These are phyloP conservation scores for Yarrowia keelungensis DNA, from an alignment of 805 yeast species.

Conservation along the genomic window DNA sequence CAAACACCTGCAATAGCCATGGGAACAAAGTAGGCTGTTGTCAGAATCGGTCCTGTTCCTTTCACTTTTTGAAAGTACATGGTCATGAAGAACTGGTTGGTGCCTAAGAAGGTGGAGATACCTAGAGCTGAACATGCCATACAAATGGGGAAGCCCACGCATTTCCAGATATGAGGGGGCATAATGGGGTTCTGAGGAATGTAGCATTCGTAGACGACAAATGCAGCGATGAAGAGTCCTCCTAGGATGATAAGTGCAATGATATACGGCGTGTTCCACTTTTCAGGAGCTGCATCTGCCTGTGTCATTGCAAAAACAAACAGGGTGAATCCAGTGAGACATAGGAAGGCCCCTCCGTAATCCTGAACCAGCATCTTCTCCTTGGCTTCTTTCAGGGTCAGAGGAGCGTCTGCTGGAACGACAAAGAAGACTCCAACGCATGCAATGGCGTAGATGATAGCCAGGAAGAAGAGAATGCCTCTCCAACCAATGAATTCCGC, in stretches of 20 bases:
- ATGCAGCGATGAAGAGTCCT: constrained; percentile 48
- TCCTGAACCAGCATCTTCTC: constrained; percentile 50
- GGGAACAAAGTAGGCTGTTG: constrained; percentile 56
- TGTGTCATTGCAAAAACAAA: constrained; percentile 57
- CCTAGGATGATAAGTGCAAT: constrained; percentile 56
- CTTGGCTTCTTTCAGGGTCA: constrained; percentile 45
- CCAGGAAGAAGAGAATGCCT: constrained; percentile 53
- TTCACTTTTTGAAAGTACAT: constrained; percentile 55
- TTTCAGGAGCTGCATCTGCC: constrained; percentile 52
- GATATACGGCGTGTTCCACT: constrained; percentile 59
- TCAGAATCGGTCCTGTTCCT: constrained; percentile 52
- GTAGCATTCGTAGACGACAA: constrained; percentile 53
- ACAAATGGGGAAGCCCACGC: constrained; percentile 52
- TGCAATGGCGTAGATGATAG: constrained; percentile 51
- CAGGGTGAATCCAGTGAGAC: constrained; percentile 53
- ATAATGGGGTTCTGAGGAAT: constrained; percentile 56
- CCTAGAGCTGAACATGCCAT: constrained; percentile 52
- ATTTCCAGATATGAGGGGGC: constrained; percentile 57
- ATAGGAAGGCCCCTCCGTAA: constrained; percentile 55
- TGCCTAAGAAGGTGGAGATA: constrained; percentile 57
- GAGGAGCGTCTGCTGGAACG: constrained; percentile 52
- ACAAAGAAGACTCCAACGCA: constrained; percentile 46
- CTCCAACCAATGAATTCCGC: constrained; percentile 54
- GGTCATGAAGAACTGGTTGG: constrained; percentile 52
- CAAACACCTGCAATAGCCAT: constrained; percentile 54